Evolutionary conservation across 2,329 filamentous ascomycete genomes (phyloP), one percentile per base, ranked within the genome.

Genomic region (Alternaria burnsii): DNA sequence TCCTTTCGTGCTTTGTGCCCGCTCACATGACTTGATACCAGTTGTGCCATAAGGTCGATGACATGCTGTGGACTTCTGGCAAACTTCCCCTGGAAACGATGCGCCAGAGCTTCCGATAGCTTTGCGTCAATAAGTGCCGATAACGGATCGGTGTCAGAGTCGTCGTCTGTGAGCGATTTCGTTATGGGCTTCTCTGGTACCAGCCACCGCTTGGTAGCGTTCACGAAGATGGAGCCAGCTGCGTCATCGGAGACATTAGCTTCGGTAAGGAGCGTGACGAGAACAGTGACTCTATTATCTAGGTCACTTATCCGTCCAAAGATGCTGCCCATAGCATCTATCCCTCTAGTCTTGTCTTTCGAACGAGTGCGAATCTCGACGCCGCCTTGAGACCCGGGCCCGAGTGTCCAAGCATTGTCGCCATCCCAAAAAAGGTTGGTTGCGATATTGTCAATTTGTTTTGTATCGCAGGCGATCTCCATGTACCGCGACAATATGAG

Each of bases 291-390:
- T 14, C 70, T 71, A 30, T 63, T 61, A n/a, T 75, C 69, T n/a
- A 79, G 44, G 11, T 61, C 62, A 48, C 55, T 65, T 24, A 79
- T 74, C 3, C 67, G 70, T n/a, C 65, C 57, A 93, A 98, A 89
- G 90, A 98, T 85, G 9, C 55, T 60, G 3, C 63, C 58, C 55
- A 76, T 66, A 85, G 96, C 82, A 91, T 94, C 28, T 12, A 38
- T 38, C 4, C 22, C 78, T 90, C 92, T 78, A 90, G 90, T 77
- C 87, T 95, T 82, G 89, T 96, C 85, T 90, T 95, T 85, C 89
- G 94, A 86, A 86, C 71, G 60, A 59, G 66, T 64, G 24, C 82
- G 81, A 16, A 88, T 82, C 42, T 88, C 83, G 18, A 92, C 80
- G 0, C 80, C 81, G 5, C 83, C 83, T 28, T 84, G 76, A 0